These are phyloP conservation scores for Nigrospora osmanthi DNA, from an alignment of 2,329 filamentous ascomycete species.

Conservation along the genomic window DNA sequence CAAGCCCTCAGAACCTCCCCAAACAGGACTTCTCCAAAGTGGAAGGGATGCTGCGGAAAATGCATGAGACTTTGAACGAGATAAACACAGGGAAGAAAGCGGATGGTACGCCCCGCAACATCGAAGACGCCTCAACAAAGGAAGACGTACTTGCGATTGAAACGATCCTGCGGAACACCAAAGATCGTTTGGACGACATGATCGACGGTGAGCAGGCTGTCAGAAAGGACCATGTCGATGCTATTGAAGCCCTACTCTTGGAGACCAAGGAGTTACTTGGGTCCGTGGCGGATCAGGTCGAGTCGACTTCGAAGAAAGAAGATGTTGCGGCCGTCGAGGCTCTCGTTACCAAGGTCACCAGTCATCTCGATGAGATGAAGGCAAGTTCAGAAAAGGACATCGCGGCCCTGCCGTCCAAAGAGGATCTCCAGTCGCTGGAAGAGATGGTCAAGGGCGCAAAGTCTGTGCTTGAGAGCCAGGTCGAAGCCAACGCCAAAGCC, in stretches of 20 bases:
- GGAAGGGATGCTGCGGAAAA: slow-evolving; percentile 37
- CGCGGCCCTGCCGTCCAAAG: slow-evolving; percentile 50
- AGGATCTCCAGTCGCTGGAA: slow-evolving; percentile 65
- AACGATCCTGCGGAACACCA: slow-evolving; percentile 82
- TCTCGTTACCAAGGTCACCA: slow-evolving; percentile 70
- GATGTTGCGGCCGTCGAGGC: slow-evolving; percentile 72
- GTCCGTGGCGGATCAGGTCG: slow-evolving; percentile 58
- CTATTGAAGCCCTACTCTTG: slow-evolving; percentile 57
- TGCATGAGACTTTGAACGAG: slow-evolving; percentile 22
- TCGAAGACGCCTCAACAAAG: slow-evolving; percentile 52
- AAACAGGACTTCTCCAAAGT: slow-evolving; percentile 30
- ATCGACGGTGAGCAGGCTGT: slow-evolving; percentile 67
- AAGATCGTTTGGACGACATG: slow-evolving; percentile 74
- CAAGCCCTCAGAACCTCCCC: slow-evolving; percentile 26
- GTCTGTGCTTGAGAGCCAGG: slow-evolving; percentile 58
- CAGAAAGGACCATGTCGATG: slow-evolving; percentile 56
- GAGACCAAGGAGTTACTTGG: slow-evolving; percentile 70
- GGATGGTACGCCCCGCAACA: slow-evolving; percentile 14
- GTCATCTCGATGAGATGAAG: slow-evolving; percentile 68
- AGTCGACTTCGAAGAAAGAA: slow-evolving; percentile 66
- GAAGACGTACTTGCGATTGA: slow-evolving; percentile 90
- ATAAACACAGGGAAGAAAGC: slow-evolving; percentile 12
- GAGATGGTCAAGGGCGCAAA: slow-evolving; percentile 66
- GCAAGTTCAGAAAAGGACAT: slow-evolving; percentile 54
- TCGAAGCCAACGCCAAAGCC: slow-evolving; percentile 67